Base-by-base conservation (phyloP, 1,139 yeast species). In the Yamadazyma pseudoaaseri region DNA sequence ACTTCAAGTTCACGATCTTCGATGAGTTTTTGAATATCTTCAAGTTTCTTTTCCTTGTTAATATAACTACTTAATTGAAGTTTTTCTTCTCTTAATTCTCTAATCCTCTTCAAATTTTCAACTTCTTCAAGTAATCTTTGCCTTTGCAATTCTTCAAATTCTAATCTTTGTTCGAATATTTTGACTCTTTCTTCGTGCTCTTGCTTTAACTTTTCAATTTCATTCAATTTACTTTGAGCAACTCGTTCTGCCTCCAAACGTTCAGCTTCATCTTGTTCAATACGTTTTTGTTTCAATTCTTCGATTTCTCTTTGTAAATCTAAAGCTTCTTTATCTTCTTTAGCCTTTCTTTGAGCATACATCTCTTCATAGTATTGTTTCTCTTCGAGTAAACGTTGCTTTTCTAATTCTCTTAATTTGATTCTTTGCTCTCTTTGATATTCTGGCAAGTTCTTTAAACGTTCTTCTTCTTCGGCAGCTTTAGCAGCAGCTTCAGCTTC, bases 71-170 rank as follows among this genome's bases (percentile, higher is more conserved):
- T 49, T 39, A 63, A 57, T 39, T 58, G 54, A 4, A 58, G 58
- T 43, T 60, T 64, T 39, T 65, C 69, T 49, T 61, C 70, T 47
- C 68, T 60, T 43, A 65, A 60, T 32, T 57, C 55, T 39, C 60
- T 54, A 38, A 65, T 62, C 37, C 62, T 62, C 45, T 60, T 61
- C 55, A 64, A 59, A 43, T 63, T 62, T 27, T 54, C 66, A 38
- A 64, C 67, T 45, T 65, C 71, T 38, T 62, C 69, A 35, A 56
- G 39, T 30, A 64, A 52, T 43, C 70, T 56, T 17, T 50, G 41
- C 42, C 59, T 64, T 49, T 63, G 66, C 33, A 60, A 47, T 36
- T 60, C 66, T 47, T 65, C 71, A 33, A 57, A 59, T 30, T 58
- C 64, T 35, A 62, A 52, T 39, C 60, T 54, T 33, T 59, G 52